These are phyloP conservation scores for Mucuna pruriens DNA, from an alignment of 306 rosid genomes.

Conservation along the genomic window DNA sequence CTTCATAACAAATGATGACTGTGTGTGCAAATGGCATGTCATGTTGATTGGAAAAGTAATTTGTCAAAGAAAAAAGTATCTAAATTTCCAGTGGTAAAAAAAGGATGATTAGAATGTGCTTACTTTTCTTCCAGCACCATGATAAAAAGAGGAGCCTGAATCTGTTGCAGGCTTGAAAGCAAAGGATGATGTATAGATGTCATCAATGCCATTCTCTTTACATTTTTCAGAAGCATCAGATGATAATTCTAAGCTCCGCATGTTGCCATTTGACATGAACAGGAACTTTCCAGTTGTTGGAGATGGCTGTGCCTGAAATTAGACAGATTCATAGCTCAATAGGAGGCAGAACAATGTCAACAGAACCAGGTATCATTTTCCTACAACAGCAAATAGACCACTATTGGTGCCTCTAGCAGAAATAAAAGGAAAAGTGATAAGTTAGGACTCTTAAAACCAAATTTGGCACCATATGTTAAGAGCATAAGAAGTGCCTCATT, in stretches of 20 bases:
- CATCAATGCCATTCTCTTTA: constrained; percentile 52
- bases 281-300: constrained; percentile 92
- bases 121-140: constrained; percentile 72
- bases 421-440: constrained; percentile 1
- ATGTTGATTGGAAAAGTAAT: neutral
- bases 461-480: neutral
- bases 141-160: constrained; percentile 60
- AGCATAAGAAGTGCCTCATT: neutral
- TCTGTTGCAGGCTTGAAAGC: constrained; percentile 78
- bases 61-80: neutral
- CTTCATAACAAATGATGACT: constrained; percentile 15
- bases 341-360: constrained; percentile 21
- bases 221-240: constrained; percentile 53
- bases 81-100: constrained; percentile 3
- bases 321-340: constrained; percentile 50
- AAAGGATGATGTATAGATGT: constrained; percentile 57
- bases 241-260: constrained; percentile 43
- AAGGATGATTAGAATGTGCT: constrained; percentile 23
- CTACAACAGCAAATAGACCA: constrained; percentile 8
- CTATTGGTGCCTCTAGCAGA: neutral
- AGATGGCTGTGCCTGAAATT: constrained; percentile 88
- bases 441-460: neutral
- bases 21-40: neutral
- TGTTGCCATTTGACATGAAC: constrained; percentile 55
- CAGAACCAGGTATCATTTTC: constrained; percentile 17